These are phyloP conservation scores for Diutina ranongensis DNA, from an alignment of 1,139 yeast genomes.

Conservation along the genomic window DNA sequence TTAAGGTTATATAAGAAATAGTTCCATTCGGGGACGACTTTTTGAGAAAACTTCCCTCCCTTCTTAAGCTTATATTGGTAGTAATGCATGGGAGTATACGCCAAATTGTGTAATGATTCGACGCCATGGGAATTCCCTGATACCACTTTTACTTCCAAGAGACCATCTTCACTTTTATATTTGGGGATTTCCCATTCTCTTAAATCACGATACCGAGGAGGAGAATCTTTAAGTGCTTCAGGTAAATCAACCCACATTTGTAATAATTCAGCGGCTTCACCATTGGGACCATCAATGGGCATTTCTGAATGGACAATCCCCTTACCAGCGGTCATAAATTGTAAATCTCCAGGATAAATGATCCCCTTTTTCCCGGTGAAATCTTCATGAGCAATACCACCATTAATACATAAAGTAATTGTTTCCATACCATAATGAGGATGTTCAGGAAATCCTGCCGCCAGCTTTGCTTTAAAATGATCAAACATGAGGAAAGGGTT, in stretches of 20 bases:
- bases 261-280: conserved; percentile 53
- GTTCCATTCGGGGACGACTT: conserved; percentile 52
- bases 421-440: conserved; percentile 93
- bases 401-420: conserved; percentile 60
- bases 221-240: conserved; percentile 47
- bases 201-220: conserved; percentile 77
- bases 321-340: conserved; percentile 90
- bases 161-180: conserved; percentile 52
- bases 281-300: conserved; percentile 58
- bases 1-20: conserved; percentile 59
- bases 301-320: conserved; percentile 83
- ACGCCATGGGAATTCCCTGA: conserved; percentile 72
- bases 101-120: conserved; percentile 62
- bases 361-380: conserved; percentile 79
- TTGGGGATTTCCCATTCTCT: conserved; percentile 60
- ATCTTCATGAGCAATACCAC: conserved; percentile 84
- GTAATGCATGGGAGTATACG: conserved; percentile 76
- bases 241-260: conserved; percentile 94
- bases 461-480: conserved; percentile 43
- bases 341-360: conserved; percentile 75
- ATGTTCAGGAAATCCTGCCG: conserved; percentile 79
- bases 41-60: conserved; percentile 57
- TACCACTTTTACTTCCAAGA: conserved; percentile 59
- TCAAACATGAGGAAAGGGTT: conserved; percentile 81
- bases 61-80: conserved; percentile 58